A percentile compares a stretch with the other conserved stretches of the same genome.
Conservation (phyloP, 1,284 basidiomycete species). For the Ceratobasidium sp. region DNA sequence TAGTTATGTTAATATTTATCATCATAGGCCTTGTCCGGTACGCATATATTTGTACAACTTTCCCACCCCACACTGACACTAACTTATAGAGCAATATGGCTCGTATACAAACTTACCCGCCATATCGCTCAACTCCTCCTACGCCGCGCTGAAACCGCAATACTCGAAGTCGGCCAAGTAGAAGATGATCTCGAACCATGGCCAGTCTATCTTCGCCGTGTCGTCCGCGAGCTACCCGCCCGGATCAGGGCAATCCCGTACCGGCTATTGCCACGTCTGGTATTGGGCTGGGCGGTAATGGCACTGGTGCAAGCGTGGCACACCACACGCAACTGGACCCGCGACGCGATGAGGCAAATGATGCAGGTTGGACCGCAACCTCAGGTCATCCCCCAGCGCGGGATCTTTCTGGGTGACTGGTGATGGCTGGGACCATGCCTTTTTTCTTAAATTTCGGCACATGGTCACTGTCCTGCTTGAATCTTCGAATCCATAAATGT, state of each 20-base stretch:
- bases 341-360: conserved; percentile 31
- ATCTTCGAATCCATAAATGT: neutral
- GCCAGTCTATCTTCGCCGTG: conserved; percentile 23
- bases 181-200: conserved; percentile 34
- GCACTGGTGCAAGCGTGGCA: conserved; percentile 25
- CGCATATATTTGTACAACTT: conserved; percentile 44
- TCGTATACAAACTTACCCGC: conserved; percentile 71
- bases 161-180: conserved; percentile 68
- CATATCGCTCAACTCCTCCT: conserved; percentile 65
- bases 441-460: neutral
- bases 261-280: conserved; percentile 23
- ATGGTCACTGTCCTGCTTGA: neutral
- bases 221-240: conserved; percentile 16
- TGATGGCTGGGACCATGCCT: neutral
- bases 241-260: conserved; percentile 25
- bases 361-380: conserved; percentile 27
- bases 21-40: conserved; percentile 69
- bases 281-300: conserved; percentile 11
- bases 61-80: conserved; percentile 25
- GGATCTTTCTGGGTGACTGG: conserved; percentile 36
- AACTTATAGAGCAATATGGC: conserved; percentile 64
- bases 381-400: conserved; percentile 21
- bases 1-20: conserved; percentile 68
- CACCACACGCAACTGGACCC: conserved; percentile 26
- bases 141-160: conserved; percentile 74